phyloP scores from a whole-genome alignment of 805 yeast genomes.

The Blastobotrys parvus region DNA sequence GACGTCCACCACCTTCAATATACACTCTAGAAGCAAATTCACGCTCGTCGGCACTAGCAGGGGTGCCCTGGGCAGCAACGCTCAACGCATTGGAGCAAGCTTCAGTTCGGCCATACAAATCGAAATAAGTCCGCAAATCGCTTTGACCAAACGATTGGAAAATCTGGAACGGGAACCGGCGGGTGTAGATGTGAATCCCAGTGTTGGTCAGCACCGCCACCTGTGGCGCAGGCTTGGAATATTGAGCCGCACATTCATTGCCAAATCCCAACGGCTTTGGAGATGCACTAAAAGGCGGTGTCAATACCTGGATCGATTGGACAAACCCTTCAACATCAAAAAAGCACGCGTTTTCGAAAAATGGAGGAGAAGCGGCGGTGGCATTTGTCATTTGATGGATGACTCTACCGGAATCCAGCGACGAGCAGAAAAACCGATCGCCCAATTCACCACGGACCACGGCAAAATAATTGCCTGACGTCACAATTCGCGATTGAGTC shows the following conservation, averaged over 20 bases:
- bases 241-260: conserved; percentile 82
- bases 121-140: conserved; percentile 61
- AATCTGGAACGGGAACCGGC: conserved; percentile 72
- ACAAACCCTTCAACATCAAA: conserved; percentile 53
- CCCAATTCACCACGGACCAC: conserved; percentile 35
- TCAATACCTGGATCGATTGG: conserved; percentile 63
- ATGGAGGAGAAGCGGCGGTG: conserved; percentile 16
- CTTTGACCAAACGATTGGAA: conserved; percentile 58
- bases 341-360: conserved; percentile 73
- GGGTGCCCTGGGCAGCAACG: conserved; percentile 52
- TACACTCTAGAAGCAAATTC: conserved; percentile 28
- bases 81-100: conserved; percentile 84
- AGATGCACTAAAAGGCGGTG: conserved; percentile 65
- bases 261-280: conserved; percentile 73
- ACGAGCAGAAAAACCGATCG: conserved; percentile 57
- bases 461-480: conserved; percentile 83
- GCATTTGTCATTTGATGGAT: conserved; percentile 42
- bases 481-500: conserved; percentile 50
- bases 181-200: conserved; percentile 68
- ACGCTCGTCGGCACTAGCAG: conserved; percentile 26
- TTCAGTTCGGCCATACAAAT: conserved; percentile 79
- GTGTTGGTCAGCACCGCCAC: conserved; percentile 77
- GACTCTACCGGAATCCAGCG: conserved; percentile 74
- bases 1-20: conserved; percentile 30
- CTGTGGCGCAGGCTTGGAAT: conserved; percentile 53